phyloP scores from a whole-genome alignment of 2,329 filamentous ascomycete genomes.

The Claviceps maximensis region DNA sequence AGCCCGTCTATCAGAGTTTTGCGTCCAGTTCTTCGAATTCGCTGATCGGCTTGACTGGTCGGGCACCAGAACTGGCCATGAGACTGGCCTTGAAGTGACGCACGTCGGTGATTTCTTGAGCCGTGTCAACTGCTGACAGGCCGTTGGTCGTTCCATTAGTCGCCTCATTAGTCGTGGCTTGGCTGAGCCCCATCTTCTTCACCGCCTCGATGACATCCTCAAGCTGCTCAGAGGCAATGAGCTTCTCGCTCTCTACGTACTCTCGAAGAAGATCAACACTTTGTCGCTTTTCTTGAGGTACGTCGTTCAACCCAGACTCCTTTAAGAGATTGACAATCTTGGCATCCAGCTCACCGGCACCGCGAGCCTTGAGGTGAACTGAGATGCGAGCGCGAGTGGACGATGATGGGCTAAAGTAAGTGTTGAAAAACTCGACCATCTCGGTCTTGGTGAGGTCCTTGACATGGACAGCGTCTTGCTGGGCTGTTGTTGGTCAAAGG shows the following conservation, averaged over 20 bases:
- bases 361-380: slow-evolving; percentile 70
- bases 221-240: slow-evolving; percentile 35
- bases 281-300: slow-evolving; percentile 28
- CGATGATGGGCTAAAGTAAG: slow-evolving; percentile 64
- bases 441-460: slow-evolving; percentile 65
- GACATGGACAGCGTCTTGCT: slow-evolving; percentile 64
- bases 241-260: slow-evolving; percentile 35
- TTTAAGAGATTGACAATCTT: slow-evolving; percentile 29
- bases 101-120: slow-evolving; percentile 62
- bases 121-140: slow-evolving; percentile 23
- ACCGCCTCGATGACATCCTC: slow-evolving; percentile 30
- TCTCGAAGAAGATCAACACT: slow-evolving; percentile 36
- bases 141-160: slow-evolving; percentile 26
- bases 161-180: slow-evolving; percentile 20
- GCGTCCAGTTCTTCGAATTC: slow-evolving; percentile 78
- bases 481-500: slow-evolving; percentile 32
- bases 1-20: slow-evolving; percentile 46
- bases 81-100: slow-evolving; percentile 67
- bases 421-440: slow-evolving; percentile 64
- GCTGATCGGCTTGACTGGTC: slow-evolving; percentile 59
- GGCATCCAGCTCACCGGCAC: slow-evolving; percentile 31
- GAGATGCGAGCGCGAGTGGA: slow-evolving; percentile 65
- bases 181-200: slow-evolving; percentile 31
- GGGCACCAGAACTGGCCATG: slow-evolving; percentile 57
- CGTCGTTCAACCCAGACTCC: slow-evolving; percentile 21